Percentiles rank a stretch among this genome's conserved stretches.
Evolutionary conservation across 1,284 basidiomycete species (phyloP).

Genomic region (Lignosus rhinocerotis): DNA sequence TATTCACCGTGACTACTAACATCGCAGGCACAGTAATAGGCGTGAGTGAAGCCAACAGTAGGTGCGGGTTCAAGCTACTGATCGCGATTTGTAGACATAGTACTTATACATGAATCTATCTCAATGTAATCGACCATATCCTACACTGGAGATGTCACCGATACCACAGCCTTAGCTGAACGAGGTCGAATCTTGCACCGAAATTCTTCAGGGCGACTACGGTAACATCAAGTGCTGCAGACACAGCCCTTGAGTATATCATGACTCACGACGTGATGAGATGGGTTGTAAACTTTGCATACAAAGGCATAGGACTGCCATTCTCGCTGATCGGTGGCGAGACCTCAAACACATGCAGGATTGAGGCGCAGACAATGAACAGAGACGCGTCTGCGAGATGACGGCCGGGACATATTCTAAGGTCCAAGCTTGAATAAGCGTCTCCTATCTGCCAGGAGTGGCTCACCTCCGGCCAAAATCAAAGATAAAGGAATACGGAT

Average conservation of each 20-base stretch:
- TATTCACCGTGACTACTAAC: too few relatives aligned
- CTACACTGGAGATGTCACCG: neutral
- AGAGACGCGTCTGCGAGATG: slow-evolving; percentile 13
- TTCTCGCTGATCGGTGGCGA: neutral
- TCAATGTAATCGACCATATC: neutral
- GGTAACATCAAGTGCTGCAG: neutral
- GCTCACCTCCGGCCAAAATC: slow-evolving; percentile 19
- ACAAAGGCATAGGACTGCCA: neutral
- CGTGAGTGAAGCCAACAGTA: too few relatives aligned
- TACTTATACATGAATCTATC: too few relatives aligned
- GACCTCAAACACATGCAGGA: slow-evolving; percentile 4
- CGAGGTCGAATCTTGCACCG: neutral
- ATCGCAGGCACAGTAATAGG: too few relatives aligned
- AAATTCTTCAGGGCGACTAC: neutral
- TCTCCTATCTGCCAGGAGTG: too few relatives aligned
- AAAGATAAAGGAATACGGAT: slow-evolving; percentile 7
- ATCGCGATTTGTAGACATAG: too few relatives aligned
- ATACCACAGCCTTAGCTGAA: neutral
- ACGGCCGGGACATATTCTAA: too few relatives aligned
- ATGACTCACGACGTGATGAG: neutral
- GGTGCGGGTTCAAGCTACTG: too few relatives aligned
- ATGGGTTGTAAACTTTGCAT: neutral
- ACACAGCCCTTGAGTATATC: too few relatives aligned
- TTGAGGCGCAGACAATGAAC: slow-evolving; percentile 3
- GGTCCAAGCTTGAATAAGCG: too few relatives aligned